These are phyloP conservation scores for Filosporella fistucella DNA, from an alignment of 495 filamentous ascomycete genomes.

Conservation along the genomic window DNA sequence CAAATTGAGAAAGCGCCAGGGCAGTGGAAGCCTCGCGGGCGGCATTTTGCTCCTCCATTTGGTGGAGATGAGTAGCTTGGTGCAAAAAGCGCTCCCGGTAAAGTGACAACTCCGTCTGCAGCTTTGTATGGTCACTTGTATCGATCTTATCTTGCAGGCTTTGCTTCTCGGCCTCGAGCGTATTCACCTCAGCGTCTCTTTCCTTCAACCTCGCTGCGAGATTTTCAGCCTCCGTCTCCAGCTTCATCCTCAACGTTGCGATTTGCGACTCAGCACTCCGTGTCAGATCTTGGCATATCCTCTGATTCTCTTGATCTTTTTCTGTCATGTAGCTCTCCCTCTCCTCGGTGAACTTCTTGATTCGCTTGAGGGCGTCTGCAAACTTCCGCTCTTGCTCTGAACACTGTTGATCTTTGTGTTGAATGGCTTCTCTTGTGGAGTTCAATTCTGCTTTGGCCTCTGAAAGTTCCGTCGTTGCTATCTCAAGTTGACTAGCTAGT, in stretches of 20 bases:
- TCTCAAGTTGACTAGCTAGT: slow-evolving; percentile 15
- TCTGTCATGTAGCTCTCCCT: slow-evolving; percentile 11
- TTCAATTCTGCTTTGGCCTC: slow-evolving; percentile 20
- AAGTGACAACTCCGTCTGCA: slow-evolving; percentile 12
- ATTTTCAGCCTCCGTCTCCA: slow-evolving; percentile 18
- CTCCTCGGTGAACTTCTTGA: slow-evolving; percentile 14
- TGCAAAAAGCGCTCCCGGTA: slow-evolving; percentile 23
- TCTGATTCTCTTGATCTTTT: slow-evolving; percentile 11
- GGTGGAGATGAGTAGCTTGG: slow-evolving; percentile 20
- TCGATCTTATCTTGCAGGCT: not conserved
- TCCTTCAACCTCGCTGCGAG: slow-evolving; percentile 2
- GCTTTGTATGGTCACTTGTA: not conserved
- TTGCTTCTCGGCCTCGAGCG: slow-evolving; percentile 4
- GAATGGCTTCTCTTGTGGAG: slow-evolving; percentile 17
- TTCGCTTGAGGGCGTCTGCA: slow-evolving; percentile 13
- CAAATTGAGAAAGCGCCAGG: no score
- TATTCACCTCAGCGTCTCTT: slow-evolving; percentile 8
- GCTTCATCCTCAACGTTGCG: slow-evolving; percentile 14
- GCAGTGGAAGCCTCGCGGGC: not conserved
- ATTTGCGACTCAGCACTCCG: slow-evolving; percentile 15
- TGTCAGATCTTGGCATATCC: slow-evolving; percentile 7
- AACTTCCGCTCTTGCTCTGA: slow-evolving; percentile 22
- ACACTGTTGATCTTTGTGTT: slow-evolving; percentile 16
- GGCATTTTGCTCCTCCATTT: slow-evolving; percentile 16
- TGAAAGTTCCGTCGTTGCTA: slow-evolving; percentile 16